Evolutionary conservation across 208 protist genomes (phyloP), one percentile per base, ranked within the genome.

Genomic region (Trypanosoma cruzi): DNA sequence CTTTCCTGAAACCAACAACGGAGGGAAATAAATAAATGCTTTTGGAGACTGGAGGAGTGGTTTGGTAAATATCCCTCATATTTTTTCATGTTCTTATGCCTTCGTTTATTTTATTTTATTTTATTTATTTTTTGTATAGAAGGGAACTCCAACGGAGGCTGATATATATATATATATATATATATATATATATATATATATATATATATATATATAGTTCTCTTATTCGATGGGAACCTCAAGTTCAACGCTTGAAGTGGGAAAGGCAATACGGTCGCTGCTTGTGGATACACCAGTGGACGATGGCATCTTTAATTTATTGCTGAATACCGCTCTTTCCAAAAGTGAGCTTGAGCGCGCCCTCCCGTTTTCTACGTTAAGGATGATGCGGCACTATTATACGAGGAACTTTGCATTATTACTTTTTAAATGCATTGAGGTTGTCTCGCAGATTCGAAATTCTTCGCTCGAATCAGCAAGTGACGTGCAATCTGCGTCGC

Each of bases 371-470:
- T 59, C 77, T n/a, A 61, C 59, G n/a, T 13, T 93, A 40, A 85
- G 88, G 24, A 74, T 63, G 49, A 71, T 96, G 63, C 80, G 91
- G n/a, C 91, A 96, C 54, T 80, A 73, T 34, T 80, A 93, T 77
- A 96, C 91, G 13, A 78, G 62, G 32, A 92, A 89, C 68, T 96
- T 96, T 79, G 86, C 91, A 13, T 34, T 77, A 22, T 53, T 94
- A 22, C 73, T 96, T 0, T 80, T 93, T 64, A 71, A 76, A 18
- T 93, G 86, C 64, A 90, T 96, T 63, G 73, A 67, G 46, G 74
- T 81, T 55, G 40, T 96, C 29, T 73, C 80, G 26, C 55, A 71
- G 0, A 67, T 89, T 60, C 75, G 75, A 22, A 68, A 31, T 14
- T 18, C 16, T 22, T 46, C 20, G 34, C 44, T 28, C 28, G 59